Conservation (phyloP, 169 alveolate genomes). For the Eimeria falciformis region DNA sequence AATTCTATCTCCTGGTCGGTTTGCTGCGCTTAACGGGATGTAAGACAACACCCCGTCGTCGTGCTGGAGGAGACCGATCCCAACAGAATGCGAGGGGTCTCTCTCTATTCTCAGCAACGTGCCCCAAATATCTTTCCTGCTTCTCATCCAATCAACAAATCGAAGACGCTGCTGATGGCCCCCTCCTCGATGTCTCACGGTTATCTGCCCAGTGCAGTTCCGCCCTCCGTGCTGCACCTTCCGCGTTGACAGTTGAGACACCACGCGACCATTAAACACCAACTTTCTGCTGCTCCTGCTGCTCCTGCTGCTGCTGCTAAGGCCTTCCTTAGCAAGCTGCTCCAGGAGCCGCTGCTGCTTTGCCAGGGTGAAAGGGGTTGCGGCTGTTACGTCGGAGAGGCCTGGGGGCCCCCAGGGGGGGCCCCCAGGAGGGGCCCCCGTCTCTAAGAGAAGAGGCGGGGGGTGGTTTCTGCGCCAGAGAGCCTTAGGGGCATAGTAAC, state of each 20-base stretch:
- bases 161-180: conserved; percentile 91
- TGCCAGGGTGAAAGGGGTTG: conserved; percentile 47
- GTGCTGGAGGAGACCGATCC: conserved; percentile 85
- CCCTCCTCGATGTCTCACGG: conserved; percentile 90
- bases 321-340: conserved; percentile 16
- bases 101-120: conserved; percentile 85
- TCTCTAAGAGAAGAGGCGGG: conserved; percentile 8
- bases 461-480: conserved; percentile 38
- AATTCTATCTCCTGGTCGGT: conserved; percentile 91
- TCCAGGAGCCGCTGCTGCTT: conserved; percentile 67
- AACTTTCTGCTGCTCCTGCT: background rate
- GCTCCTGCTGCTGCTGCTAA: background rate
- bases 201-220: conserved; percentile 80
- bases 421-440: background rate
- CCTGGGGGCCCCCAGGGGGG: conserved; percentile 31
- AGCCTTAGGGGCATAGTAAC: conserved; percentile 30
- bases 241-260: conserved; percentile 85
- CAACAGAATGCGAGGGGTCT: conserved; percentile 34
- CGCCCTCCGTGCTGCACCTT: conserved; percentile 89
- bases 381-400: background rate
- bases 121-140: conserved; percentile 89
- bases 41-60: conserved; percentile 93
- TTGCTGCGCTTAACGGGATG: conserved; percentile 89
- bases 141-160: conserved; percentile 91
- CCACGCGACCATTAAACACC: conserved; percentile 86